Percentiles rank a stretch among this genome's conserved stretches.
These are phyloP conservation scores for Lodderomyces margitis DNA, from an alignment of 1,139 yeast species.

Conservation along the genomic window DNA sequence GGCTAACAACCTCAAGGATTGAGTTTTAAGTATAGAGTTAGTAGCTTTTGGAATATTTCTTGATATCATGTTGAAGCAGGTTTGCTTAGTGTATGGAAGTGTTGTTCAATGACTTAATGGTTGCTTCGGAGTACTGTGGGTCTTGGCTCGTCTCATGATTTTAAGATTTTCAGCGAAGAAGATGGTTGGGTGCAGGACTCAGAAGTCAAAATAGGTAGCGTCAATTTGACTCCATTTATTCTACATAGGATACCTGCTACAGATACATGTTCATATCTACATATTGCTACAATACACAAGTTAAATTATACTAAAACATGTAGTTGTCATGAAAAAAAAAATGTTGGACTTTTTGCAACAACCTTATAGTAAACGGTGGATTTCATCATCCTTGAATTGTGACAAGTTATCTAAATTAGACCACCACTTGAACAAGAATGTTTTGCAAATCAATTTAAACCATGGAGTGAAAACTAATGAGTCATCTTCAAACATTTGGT, in stretches of 20 bases:
- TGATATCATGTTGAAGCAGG: not conserved
- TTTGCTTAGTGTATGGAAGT: too few relatives aligned
- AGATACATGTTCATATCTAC: not conserved
- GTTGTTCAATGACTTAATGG: not conserved
- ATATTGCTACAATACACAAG: not conserved
- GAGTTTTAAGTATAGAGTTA: not conserved
- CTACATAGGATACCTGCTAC: too few relatives aligned
- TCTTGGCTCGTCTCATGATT: not conserved
- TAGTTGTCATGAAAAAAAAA: not conserved
- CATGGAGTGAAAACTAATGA: conserved; percentile 84
- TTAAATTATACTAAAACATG: too few relatives aligned
- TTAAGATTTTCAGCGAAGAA: not conserved
- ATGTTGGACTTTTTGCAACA: not conserved
- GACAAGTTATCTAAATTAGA: conserved; percentile 57
- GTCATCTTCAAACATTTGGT: conserved; percentile 70
- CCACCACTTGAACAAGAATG: conserved; percentile 96
- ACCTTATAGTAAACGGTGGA: conserved; percentile 37
- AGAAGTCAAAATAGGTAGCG: not conserved
- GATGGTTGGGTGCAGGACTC: not conserved
- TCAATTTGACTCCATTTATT: not conserved
- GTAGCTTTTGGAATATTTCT: not conserved
- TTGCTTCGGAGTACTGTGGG: not conserved
- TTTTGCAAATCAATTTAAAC: conserved; percentile 94
- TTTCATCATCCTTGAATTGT: conserved; percentile 41
- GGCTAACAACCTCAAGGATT: conserved; percentile 1